These are phyloP conservation scores for Ceratocystis albifundus DNA, from an alignment of 2,329 filamentous ascomycete genomes.

Conservation along the genomic window DNA sequence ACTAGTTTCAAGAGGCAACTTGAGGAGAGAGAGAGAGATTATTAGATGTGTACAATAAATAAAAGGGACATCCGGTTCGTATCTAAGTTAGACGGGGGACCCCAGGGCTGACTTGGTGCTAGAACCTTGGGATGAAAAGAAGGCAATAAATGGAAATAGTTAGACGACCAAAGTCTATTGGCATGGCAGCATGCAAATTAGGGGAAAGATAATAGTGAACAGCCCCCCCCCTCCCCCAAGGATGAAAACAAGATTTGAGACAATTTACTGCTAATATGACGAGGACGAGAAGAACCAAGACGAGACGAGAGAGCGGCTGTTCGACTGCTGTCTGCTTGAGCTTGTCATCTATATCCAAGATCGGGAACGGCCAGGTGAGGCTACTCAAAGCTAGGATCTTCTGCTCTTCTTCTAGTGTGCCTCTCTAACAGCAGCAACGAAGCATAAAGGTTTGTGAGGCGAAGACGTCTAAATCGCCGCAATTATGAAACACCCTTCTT, in stretches of 20 bases:
- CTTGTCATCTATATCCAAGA: not conserved
- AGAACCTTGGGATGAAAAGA: not conserved
- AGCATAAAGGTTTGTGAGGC: no score
- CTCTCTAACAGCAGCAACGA: no score
- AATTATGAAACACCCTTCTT: no score
- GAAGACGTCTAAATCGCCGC: no score
- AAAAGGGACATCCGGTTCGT: not conserved
- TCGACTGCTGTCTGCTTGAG: not conserved
- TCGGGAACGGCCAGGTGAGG: not conserved
- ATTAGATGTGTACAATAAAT: not conserved
- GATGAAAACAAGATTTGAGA: not conserved
- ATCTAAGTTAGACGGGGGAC: not conserved
- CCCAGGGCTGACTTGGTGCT: not conserved
- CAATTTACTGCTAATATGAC: not conserved
- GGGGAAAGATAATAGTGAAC: not conserved
- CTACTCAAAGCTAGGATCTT: no score
- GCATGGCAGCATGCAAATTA: not conserved
- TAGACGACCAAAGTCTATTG: not conserved
- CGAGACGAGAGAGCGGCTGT: not conserved
- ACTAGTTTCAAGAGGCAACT: slow-evolving; percentile 1
- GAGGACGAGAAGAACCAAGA: not conserved
- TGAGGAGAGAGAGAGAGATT: not conserved
- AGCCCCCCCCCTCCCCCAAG: no score
- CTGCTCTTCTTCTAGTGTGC: no score
- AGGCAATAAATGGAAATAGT: slow-evolving; percentile 3